A percentile compares a stretch with the other conserved stretches of the same genome.
phyloP scores from a whole-genome alignment of 139 green algal species.

The Micractinium sp. region DNA sequence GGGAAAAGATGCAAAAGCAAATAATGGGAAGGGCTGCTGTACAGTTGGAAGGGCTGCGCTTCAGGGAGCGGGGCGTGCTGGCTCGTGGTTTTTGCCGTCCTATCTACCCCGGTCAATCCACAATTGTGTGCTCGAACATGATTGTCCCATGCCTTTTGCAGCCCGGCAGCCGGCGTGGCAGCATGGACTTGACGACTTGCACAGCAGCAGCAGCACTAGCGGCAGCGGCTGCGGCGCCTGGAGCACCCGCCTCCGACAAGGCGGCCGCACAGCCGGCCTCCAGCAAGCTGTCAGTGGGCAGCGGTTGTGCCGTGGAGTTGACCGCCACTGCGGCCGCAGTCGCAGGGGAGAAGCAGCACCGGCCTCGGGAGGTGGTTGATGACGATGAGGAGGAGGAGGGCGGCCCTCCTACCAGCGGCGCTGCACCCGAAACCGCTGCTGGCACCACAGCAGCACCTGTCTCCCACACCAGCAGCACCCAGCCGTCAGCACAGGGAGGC shows the following conservation, averaged over 20 bases:
- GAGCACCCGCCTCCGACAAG: neutral
- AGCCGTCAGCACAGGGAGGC: neutral
- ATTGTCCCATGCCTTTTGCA: neutral
- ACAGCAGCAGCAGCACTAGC: neutral
- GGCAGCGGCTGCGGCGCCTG: too few species aligned
- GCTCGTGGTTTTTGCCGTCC: too few species aligned
- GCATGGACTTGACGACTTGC: neutral
- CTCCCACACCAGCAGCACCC: neutral
- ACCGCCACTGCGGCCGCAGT: neutral
- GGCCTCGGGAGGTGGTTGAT: neutral
- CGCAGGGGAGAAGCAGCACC: neutral
- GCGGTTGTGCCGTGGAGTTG: neutral
- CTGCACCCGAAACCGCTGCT: neutral
- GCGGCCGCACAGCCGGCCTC: neutral
- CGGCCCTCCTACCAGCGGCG: neutral
- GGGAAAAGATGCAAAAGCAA: too few species aligned
- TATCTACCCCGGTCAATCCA: neutral
- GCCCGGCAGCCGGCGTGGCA: neutral
- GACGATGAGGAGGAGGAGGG: constrained; percentile 32
- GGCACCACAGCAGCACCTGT: neutral
- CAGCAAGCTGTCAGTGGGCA: neutral
- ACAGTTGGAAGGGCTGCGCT: too few species aligned
- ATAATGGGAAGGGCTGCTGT: too few species aligned
- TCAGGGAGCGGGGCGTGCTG: neutral
- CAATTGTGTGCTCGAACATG: neutral